Conservation (phyloP, 2,329 filamentous ascomycete genomes). For the Penicillium sumatraense region DNA sequence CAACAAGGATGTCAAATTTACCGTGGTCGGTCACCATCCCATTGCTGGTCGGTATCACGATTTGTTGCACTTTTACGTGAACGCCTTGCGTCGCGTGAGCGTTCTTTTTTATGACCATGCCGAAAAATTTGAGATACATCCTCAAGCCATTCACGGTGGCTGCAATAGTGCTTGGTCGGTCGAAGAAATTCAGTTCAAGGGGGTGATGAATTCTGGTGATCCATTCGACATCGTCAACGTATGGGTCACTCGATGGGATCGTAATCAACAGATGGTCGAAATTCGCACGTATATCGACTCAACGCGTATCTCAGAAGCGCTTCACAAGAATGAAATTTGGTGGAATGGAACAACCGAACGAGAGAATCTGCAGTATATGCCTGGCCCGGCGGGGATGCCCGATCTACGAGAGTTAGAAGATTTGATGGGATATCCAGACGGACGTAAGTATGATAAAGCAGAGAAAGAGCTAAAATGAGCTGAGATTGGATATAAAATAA, state of each 20-base stretch:
- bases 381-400: conserved; percentile 39
- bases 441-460: conserved; percentile 28
- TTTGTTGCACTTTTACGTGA: conserved; percentile 39
- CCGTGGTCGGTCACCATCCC: conserved; percentile 38
- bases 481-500: background rate
- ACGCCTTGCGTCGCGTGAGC: conserved; percentile 36
- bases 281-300: conserved; percentile 39
- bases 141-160: conserved; percentile 36
- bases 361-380: conserved; percentile 37
- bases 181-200: conserved; percentile 37
- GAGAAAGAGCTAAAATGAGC: background rate
- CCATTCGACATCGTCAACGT: conserved; percentile 38
- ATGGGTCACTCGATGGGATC: conserved; percentile 39
- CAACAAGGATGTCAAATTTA: conserved; percentile 38
- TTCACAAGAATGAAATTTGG: conserved; percentile 40
- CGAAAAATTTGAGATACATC: conserved; percentile 36
- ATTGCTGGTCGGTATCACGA: conserved; percentile 38
- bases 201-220: conserved; percentile 38
- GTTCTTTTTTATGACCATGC: conserved; percentile 33
- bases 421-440: conserved; percentile 34
- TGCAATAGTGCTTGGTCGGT: conserved; percentile 40
- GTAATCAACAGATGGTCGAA: conserved; percentile 36
- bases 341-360: conserved; percentile 35
- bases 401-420: conserved; percentile 31
- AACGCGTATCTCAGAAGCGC: conserved; percentile 31